Conservation (phyloP, 352 stramenopile genomes). For the Pythium aristosporum region DNA sequence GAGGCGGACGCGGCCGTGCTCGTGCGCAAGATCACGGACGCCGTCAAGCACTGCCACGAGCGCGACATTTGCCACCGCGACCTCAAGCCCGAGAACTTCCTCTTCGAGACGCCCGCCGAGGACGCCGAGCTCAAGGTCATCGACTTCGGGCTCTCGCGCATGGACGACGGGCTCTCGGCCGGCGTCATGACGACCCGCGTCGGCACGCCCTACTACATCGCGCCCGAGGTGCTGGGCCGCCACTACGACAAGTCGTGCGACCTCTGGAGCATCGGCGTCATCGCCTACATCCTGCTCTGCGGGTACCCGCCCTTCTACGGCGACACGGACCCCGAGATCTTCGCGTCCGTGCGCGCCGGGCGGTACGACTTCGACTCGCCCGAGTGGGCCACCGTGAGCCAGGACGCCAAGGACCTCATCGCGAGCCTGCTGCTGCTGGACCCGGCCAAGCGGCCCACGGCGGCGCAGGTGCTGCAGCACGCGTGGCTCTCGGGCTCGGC, state of each 20-base stretch:
- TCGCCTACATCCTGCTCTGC: slow-evolving; percentile 95
- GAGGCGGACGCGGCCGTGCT: slow-evolving; percentile 94
- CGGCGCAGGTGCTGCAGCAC: slow-evolving; percentile 84
- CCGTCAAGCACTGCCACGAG: slow-evolving; percentile 97
- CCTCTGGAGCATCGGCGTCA: slow-evolving; percentile 96
- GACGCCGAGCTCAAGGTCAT: slow-evolving; percentile 97
- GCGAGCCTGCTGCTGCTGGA: slow-evolving; percentile 93
- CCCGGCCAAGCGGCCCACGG: slow-evolving; percentile 89
- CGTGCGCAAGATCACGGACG: slow-evolving; percentile 96
- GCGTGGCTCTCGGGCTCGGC: slow-evolving; percentile 83
- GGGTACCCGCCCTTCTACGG: slow-evolving; percentile 97
- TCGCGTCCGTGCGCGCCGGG: slow-evolving; percentile 72
- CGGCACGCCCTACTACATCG: slow-evolving; percentile 96
- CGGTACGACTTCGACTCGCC: slow-evolving; percentile 86
- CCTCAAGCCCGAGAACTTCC: slow-evolving; percentile 97
- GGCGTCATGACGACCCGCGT: slow-evolving; percentile 95
- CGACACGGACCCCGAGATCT: slow-evolving; percentile 91
- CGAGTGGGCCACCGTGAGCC: slow-evolving; percentile 81
- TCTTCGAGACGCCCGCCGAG: slow-evolving; percentile 91
- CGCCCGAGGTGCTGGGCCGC: slow-evolving; percentile 92
- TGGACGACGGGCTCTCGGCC: slow-evolving; percentile 82
- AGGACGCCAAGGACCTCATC: slow-evolving; percentile 94
- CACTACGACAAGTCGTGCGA: slow-evolving; percentile 96
- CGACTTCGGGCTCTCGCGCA: slow-evolving; percentile 96
- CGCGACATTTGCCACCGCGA: slow-evolving; percentile 97